phyloP scores from a whole-genome alignment of 495 filamentous ascomycete genomes.

The Aspergillus panamensis region DNA sequence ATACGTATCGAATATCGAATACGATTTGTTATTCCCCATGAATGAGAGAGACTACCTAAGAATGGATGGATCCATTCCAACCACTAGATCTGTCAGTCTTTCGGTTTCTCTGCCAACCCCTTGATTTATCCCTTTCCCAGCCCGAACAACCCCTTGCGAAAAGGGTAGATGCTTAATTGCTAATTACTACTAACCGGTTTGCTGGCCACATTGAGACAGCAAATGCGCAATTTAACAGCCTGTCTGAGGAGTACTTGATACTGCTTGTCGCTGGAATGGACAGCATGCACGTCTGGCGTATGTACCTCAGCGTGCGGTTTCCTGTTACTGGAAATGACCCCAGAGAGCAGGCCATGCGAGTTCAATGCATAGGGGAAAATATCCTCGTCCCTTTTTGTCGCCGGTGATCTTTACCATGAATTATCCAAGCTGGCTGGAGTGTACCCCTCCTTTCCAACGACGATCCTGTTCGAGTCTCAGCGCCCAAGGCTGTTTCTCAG shows the following conservation, averaged over 20 bases:
- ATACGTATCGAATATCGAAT: not conserved
- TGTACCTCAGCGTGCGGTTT: no score
- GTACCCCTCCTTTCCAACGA: not conserved
- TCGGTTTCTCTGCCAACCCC: constrained; percentile 2
- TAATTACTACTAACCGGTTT: no score
- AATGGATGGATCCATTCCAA: constrained; percentile 4
- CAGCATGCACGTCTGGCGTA: no score
- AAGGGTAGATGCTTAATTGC: not conserved
- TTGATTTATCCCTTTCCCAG: constrained; percentile 17
- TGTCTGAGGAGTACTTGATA: no score
- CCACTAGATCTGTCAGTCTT: constrained; percentile 12
- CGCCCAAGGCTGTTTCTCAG: constrained; percentile 1
- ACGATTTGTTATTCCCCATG: not conserved
- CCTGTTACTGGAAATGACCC: no score
- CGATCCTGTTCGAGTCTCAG: constrained; percentile 7
- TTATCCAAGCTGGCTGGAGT: no score
- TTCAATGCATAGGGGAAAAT: no score
- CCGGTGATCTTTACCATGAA: no score
- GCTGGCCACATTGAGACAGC: not conserved
- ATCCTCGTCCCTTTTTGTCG: no score
- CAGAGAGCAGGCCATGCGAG: no score
- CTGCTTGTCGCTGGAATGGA: no score
- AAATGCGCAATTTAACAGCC: no score
- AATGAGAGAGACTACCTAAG: not conserved
- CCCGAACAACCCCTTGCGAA: constrained; percentile 11